These are phyloP conservation scores for Lentinus brumalis DNA, from an alignment of 768 basidiomycete genomes.

Conservation along the genomic window DNA sequence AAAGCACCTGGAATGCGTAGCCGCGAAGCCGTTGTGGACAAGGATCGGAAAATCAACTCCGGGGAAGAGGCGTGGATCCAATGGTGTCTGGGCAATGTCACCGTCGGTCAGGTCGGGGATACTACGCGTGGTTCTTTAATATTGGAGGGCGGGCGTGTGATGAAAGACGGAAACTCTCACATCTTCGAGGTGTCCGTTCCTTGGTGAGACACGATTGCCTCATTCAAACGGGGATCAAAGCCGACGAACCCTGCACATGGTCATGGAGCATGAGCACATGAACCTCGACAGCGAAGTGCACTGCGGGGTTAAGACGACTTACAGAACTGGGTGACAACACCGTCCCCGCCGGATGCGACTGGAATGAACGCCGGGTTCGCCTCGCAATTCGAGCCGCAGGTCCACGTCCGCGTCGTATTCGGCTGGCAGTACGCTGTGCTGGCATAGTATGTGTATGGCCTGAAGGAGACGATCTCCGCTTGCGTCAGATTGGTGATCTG, in stretches of 20 bases:
- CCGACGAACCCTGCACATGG: conserved; percentile 52
- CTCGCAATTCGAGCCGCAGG: conserved; percentile 42
- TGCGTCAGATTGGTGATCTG: conserved; percentile 26
- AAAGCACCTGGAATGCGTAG: conserved; percentile 46
- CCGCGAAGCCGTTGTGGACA: conserved; percentile 50
- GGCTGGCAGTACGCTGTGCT: conserved; percentile 36
- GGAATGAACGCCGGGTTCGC: conserved; percentile 52
- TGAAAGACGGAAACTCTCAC: conserved; percentile 21
- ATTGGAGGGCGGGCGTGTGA: too few species aligned
- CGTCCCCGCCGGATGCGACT: conserved; percentile 51
- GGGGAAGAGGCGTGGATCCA: conserved; percentile 50
- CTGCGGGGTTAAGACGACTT: not conserved
- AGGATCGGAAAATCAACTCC: conserved; percentile 44
- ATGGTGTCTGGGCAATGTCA: conserved; percentile 35
- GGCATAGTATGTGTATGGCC: conserved; percentile 34
- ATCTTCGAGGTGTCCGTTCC: conserved; percentile 37
- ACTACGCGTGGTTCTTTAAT: conserved; percentile 23
- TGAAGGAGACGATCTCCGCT: conserved; percentile 30
- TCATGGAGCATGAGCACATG: not conserved
- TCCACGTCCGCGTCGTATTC: conserved; percentile 29
- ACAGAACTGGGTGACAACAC: conserved; percentile 46
- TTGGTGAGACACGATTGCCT: conserved; percentile 40
- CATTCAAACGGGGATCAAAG: conserved; percentile 42
- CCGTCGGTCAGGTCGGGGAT: conserved; percentile 44
- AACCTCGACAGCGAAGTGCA: not conserved